Evolutionary conservation across 176 grass and related monocot genomes (phyloP), one percentile per base, ranked within the genome.

Genomic region (Elymus sibiricus): DNA sequence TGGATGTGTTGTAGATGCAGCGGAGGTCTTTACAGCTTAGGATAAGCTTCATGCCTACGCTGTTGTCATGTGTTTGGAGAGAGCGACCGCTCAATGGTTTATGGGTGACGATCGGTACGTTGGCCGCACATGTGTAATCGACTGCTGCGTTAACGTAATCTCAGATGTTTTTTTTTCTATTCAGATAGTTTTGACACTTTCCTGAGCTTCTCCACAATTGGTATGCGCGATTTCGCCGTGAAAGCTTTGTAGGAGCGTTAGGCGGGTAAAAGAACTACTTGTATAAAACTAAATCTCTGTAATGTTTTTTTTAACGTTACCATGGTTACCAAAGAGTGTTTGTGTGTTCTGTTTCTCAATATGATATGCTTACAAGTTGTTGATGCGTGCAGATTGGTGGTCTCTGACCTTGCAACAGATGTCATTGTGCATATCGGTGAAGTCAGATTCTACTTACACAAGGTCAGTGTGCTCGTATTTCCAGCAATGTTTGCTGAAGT

Each of bases 331-430:
- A 74, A 76, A 76, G 16, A 76, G 27, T 78, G 10, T 78, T 21
- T 74, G 0, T 34, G 17, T 78, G 29, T 79, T 47, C 24, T 6
- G 24, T 38, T 77, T 47, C 61, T 1, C 53, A 56, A 64, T 46
- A 59, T 65, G 11, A 53, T 78, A 82, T 85, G 40, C 83, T 79
- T 37, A 87, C 63, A 84, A 22, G 22, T 84, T 39, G 28, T 64
- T 62, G 13, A 80, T 84, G 9, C 24, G 55, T 44, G 83, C 92
- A 99, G 97, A 86, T 99, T 86, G 74, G 92, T 96, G 66, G 83
- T 88, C 22, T 99, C 97, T 27, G 97, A 99, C 80, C 92, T 99
- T 64, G 88, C 97, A 76, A 94, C 97, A 62, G 97, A 97, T 86
- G 90, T 97, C 1, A 70, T 93, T 35, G 84, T 99, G 56, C 90